phyloP scores from a whole-genome alignment of 441 rosid genomes.

The Gossypium aridum region DNA sequence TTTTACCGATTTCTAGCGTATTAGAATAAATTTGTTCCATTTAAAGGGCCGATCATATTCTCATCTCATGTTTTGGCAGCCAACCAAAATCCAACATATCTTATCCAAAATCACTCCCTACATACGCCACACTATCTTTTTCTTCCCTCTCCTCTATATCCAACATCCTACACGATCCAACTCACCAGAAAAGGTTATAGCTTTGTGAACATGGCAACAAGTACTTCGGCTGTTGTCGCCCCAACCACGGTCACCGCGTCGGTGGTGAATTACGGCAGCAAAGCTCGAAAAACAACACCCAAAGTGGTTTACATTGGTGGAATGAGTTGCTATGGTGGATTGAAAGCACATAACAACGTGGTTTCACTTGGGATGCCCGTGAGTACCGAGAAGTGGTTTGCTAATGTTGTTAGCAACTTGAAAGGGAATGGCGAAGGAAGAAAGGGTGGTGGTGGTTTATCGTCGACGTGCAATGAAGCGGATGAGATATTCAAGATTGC shows the following conservation, averaged over 20 bases:
- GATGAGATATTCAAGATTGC: slow-evolving; percentile 69
- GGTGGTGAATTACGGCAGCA: slow-evolving; percentile 17
- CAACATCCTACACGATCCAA: not conserved
- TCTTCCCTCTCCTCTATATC: not conserved
- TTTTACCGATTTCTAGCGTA: too few relatives aligned
- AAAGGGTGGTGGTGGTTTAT: slow-evolving; percentile 40
- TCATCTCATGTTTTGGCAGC: not conserved
- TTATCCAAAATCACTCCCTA: not conserved
- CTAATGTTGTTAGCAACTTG: slow-evolving; percentile 36
- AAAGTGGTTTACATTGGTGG: slow-evolving; percentile 42
- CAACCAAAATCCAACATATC: not conserved
- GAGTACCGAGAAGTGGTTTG: slow-evolving; percentile 45
- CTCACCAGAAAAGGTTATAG: not conserved
- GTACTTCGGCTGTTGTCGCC: slow-evolving; percentile 23
- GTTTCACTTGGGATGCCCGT: slow-evolving; percentile 43
- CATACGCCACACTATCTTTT: not conserved
- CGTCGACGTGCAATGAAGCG: slow-evolving; percentile 40
- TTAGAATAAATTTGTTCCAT: not conserved
- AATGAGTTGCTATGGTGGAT: slow-evolving; percentile 44
- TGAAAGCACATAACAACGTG: slow-evolving; percentile 56
- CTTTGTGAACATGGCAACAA: slow-evolving; percentile 31
- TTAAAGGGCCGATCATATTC: not conserved
- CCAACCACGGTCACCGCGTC: slow-evolving; percentile 22
- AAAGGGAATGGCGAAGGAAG: slow-evolving; percentile 35
- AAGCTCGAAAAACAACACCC: slow-evolving; percentile 21